Evolutionary conservation across 2,329 filamentous ascomycete genomes (phyloP).

Genomic region (Aspergillus aculeatus): DNA sequence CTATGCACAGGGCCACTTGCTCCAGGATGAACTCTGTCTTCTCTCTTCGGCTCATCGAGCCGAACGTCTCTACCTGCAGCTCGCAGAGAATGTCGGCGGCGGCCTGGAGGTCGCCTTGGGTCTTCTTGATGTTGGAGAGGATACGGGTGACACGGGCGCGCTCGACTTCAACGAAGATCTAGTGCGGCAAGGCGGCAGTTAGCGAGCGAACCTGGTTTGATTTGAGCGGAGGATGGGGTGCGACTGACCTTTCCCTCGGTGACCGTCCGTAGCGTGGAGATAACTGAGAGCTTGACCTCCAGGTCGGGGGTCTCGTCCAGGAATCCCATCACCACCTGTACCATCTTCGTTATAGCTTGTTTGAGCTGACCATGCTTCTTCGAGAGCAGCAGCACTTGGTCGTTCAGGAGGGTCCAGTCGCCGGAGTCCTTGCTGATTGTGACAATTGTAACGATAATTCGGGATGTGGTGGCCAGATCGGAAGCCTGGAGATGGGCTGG

Average conservation of each 20-base stretch:
- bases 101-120: slow-evolving; percentile 85
- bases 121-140: slow-evolving; percentile 95
- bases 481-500: slow-evolving; percentile 64
- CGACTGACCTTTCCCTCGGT: slow-evolving; percentile 85
- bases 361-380: slow-evolving; percentile 99
- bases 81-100: slow-evolving; percentile 94
- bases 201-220: not conserved
- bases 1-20: slow-evolving; percentile 91
- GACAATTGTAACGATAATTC: slow-evolving; percentile 81
- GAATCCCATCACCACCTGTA: slow-evolving; percentile 92
- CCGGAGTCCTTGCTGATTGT: slow-evolving; percentile 90
- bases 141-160: slow-evolving; percentile 92
- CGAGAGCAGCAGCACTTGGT: slow-evolving; percentile 90
- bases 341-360: slow-evolving; percentile 98
- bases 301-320: slow-evolving; percentile 79
- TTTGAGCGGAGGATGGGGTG: not conserved
- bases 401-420: slow-evolving; percentile 93
- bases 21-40: slow-evolving; percentile 99
- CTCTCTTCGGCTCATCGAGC: slow-evolving; percentile 93
- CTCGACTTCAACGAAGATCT: slow-evolving; percentile 99
- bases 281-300: slow-evolving; percentile 87
- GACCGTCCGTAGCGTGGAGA: slow-evolving; percentile 91
- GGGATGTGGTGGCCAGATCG: slow-evolving; percentile 91
- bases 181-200: slow-evolving; percentile 1
- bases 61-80: slow-evolving; percentile 97